Percentiles rank a stretch among this genome's conserved stretches.
Conservation (phyloP, 2,329 filamentous ascomycete species). For the Venturia pyrina region DNA sequence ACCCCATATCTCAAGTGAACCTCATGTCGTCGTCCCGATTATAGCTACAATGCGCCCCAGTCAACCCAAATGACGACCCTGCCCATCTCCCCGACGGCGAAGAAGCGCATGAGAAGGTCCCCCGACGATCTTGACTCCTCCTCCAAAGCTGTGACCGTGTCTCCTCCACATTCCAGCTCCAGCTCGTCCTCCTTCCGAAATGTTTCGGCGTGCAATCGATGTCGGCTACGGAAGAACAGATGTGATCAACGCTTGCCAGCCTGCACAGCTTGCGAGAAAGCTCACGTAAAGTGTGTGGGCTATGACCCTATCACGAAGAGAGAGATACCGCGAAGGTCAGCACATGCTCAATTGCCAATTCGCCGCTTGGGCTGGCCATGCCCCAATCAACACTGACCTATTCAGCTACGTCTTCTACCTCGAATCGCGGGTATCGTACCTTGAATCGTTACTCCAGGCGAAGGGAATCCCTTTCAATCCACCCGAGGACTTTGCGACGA, state of each 20-base stretch:
- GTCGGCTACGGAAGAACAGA: slow-evolving; percentile 82
- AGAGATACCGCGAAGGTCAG: slow-evolving; percentile 71
- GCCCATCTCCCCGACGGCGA: neutral
- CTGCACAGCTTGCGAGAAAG: slow-evolving; percentile 87
- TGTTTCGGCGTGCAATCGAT: slow-evolving; percentile 91
- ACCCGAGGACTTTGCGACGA: slow-evolving; percentile 47
- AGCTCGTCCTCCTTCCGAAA: slow-evolving; percentile 28
- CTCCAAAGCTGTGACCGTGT: neutral
- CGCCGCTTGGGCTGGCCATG: neutral
- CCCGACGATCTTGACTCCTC: neutral
- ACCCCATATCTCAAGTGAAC: neutral
- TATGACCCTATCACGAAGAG: slow-evolving; percentile 96
- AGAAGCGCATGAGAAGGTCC: slow-evolving; percentile 1
- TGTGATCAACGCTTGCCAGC: slow-evolving; percentile 90
- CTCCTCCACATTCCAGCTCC: neutral
- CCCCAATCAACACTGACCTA: neutral
- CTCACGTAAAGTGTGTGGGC: slow-evolving; percentile 81
- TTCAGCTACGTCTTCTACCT: slow-evolving; percentile 86
- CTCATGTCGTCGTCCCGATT: neutral
- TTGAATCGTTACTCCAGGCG: slow-evolving; percentile 63
- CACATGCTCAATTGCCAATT: slow-evolving; percentile 12
- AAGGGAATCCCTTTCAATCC: slow-evolving; percentile 64
- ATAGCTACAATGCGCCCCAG: neutral
- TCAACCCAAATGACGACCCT: slow-evolving; percentile 2
- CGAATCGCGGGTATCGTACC: slow-evolving; percentile 72